These are phyloP conservation scores for Chrysoporthe cubensis DNA, from an alignment of 2,329 filamentous ascomycete species.

Conservation along the genomic window DNA sequence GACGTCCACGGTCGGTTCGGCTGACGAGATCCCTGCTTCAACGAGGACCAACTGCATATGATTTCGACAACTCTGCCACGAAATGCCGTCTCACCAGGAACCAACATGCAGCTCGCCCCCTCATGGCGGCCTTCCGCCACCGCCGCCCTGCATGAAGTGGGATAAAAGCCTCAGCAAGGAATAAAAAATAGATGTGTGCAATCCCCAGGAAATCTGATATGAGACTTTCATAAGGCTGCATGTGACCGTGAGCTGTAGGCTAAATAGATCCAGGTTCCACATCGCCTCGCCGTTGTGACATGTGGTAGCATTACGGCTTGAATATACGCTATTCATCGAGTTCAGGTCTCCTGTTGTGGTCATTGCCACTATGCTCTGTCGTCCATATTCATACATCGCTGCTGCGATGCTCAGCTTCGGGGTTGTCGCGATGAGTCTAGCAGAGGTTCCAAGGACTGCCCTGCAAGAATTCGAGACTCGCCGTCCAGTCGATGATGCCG, in stretches of 20 bases:
- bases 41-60: not conserved
- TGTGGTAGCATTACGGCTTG: not conserved
- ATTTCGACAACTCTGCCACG: not conserved
- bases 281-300: not conserved
- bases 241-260: not conserved
- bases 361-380: conserved; percentile 1
- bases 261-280: not conserved
- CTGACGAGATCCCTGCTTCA: not conserved
- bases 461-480: conserved; percentile 32
- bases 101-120: not conserved
- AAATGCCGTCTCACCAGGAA: not conserved
- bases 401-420: not conserved
- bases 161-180: not conserved
- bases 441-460: conserved; percentile 2
- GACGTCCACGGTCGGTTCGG: not conserved
- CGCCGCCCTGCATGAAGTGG: not conserved
- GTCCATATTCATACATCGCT: not conserved
- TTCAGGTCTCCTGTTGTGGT: not conserved
- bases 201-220: not conserved
- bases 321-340: not conserved
- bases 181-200: not conserved
- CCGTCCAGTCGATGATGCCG: conserved; percentile 21
- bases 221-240: not conserved
- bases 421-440: not conserved
- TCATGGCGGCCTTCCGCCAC: not conserved